Percentiles rank a stretch among this genome's conserved stretches.
Evolutionary conservation across 2,329 filamentous ascomycete genomes (phyloP).

Genomic region (Aspergillus costaricaensis): DNA sequence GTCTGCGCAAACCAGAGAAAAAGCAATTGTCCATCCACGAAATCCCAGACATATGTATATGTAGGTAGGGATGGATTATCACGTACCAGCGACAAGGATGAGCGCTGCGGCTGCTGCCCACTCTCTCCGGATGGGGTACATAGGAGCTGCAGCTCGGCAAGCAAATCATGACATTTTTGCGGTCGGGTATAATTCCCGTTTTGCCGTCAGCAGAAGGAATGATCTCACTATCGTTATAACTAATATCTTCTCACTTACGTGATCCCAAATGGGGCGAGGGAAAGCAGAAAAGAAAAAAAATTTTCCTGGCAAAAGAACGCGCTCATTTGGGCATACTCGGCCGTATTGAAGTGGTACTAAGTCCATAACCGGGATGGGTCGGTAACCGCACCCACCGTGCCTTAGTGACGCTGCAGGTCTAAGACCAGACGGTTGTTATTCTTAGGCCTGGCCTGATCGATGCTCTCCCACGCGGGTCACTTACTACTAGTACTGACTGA

Average conservation of each 20-base stretch:
- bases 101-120: slow-evolving; percentile 3
- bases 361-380: background rate
- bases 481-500: background rate
- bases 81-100: background rate
- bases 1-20: background rate
- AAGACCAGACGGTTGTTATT: slow-evolving; percentile 17
- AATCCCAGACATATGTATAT: background rate
- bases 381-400: slow-evolving; percentile 1
- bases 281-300: too few species aligned
- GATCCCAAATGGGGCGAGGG: background rate
- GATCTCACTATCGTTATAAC: background rate
- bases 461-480: slow-evolving; percentile 5
- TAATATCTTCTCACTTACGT: background rate
- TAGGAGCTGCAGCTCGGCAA: background rate
- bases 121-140: slow-evolving; percentile 2
- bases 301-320: background rate
- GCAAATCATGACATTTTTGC: slow-evolving; percentile 1
- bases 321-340: background rate
- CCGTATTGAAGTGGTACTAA: background rate
- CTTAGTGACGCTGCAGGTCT: slow-evolving; percentile 16
- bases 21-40: background rate
- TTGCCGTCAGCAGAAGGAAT: background rate
- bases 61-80: background rate
- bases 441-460: slow-evolving; percentile 20
- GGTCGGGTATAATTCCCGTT: slow-evolving; percentile 4